phyloP scores from a whole-genome alignment of 106 monocot genomes.

The Dioscorea zingiberensis region DNA sequence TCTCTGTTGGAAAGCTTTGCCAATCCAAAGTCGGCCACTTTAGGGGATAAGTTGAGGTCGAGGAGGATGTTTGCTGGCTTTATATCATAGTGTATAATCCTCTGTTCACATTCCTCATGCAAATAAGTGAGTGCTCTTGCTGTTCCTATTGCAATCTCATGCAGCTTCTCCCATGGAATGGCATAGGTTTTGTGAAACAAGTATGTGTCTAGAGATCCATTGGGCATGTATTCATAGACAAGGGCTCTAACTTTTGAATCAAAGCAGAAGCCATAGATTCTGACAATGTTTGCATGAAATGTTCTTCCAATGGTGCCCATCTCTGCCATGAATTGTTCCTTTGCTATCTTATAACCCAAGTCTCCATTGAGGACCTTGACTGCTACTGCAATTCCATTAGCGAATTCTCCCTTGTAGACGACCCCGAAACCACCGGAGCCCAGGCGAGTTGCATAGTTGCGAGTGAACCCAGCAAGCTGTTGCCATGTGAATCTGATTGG shows the following conservation, averaged over 20 bases:
- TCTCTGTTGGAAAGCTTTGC: conserved; percentile 34
- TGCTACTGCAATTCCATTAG: conserved; percentile 9
- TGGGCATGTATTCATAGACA: background rate
- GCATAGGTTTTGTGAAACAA: background rate
- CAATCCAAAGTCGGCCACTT: conserved; percentile 44
- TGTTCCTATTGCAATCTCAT: conserved; percentile 26
- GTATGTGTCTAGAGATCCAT: conserved; percentile 7
- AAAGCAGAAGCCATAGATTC: background rate
- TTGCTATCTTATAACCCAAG: background rate
- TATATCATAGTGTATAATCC: conserved; percentile 45
- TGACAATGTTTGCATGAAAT: background rate
- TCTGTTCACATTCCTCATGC: conserved; percentile 29
- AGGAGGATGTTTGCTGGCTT: conserved; percentile 43
- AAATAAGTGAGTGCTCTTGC: conserved; percentile 32
- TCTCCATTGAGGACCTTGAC: conserved; percentile 3
- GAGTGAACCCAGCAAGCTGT: conserved; percentile 1
- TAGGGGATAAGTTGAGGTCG: conserved; percentile 17
- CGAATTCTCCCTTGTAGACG: conserved; percentile 11
- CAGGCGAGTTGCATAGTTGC: conserved; percentile 2
- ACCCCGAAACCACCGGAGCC: conserved; percentile 17
- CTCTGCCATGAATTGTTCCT: background rate
- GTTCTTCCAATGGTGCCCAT: background rate
- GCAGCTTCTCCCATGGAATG: conserved; percentile 14
- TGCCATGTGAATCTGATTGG: conserved; percentile 9
- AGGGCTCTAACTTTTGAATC: background rate